Percentiles rank a stretch among this genome's conserved stretches.
phyloP scores from a whole-genome alignment of 2,329 filamentous ascomycete genomes.

The Epichloe gansuensis region DNA sequence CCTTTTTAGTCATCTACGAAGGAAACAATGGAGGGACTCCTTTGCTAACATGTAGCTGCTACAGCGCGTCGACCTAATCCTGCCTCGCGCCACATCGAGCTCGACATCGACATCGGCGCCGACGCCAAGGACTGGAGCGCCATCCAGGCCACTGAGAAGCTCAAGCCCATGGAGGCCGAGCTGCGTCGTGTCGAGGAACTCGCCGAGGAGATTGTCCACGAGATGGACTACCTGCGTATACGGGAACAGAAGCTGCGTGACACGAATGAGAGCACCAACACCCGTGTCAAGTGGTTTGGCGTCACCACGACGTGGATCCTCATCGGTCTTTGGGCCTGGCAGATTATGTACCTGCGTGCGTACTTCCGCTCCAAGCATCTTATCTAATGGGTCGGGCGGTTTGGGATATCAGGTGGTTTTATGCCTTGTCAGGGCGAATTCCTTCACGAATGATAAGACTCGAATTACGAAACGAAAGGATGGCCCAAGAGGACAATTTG shows the following conservation, averaged over 20 bases:
- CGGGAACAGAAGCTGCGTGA: constrained; percentile 94
- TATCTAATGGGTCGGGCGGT: constrained; percentile 16
- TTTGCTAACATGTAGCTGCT: constrained; percentile 7
- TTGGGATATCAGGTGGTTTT: constrained; percentile 6
- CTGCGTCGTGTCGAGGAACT: constrained; percentile 86
- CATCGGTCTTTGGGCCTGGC: constrained; percentile 82
- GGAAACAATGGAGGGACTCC: not conserved
- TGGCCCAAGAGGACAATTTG: too few species aligned
- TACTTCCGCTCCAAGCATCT: constrained; percentile 65
- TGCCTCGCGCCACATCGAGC: constrained; percentile 63
- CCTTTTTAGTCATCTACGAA: not conserved
- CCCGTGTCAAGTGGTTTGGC: constrained; percentile 97
- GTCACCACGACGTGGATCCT: constrained; percentile 87
- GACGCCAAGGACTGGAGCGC: constrained; percentile 97
- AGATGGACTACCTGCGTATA: constrained; percentile 89
- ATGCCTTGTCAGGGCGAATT: not conserved
- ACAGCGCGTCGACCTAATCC: constrained; percentile 28
- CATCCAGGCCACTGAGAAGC: constrained; percentile 92
- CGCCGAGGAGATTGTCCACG: constrained; percentile 72
- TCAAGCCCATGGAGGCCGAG: constrained; percentile 93
- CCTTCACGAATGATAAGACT: too few species aligned
- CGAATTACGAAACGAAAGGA: too few species aligned
- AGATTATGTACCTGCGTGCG: constrained; percentile 92
- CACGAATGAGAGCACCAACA: constrained; percentile 99
- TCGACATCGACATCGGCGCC: constrained; percentile 92